phyloP scores from a whole-genome alignment of 441 rosid genomes.

The Adansonia grandidieri region DNA sequence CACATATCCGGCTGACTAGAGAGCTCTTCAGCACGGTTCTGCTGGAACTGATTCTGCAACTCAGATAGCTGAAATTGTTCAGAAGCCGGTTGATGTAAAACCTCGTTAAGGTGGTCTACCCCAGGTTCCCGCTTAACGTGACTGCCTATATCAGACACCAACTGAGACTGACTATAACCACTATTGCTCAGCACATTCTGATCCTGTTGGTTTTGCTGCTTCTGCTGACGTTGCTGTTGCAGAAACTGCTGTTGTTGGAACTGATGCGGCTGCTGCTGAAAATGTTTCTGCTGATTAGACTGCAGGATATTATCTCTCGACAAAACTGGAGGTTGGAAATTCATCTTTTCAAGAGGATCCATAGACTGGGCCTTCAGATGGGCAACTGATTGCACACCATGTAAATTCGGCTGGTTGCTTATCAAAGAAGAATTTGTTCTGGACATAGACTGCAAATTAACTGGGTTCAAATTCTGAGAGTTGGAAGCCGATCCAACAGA shows the following conservation, averaged over 20 bases:
- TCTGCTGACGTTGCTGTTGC: constrained; percentile 65
- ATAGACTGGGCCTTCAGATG: constrained; percentile 49
- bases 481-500: constrained; percentile 67
- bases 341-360: constrained; percentile 60
- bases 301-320: constrained; percentile 54
- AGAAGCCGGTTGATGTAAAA: constrained; percentile 59
- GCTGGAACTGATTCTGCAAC: constrained; percentile 74
- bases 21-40: constrained; percentile 60
- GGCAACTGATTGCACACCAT: constrained; percentile 52
- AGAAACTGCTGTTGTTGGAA: constrained; percentile 72
- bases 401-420: constrained; percentile 56
- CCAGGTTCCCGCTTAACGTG: constrained; percentile 88
- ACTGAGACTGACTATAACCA: constrained; percentile 63
- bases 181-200: constrained; percentile 59
- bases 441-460: constrained; percentile 64
- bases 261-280: constrained; percentile 71
- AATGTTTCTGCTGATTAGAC: constrained; percentile 75
- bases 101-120: constrained; percentile 58
- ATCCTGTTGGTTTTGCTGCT: constrained; percentile 76
- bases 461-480: constrained; percentile 61
- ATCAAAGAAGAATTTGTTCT: constrained; percentile 58
- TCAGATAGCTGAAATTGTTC: constrained; percentile 70
- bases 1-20: constrained; percentile 57
- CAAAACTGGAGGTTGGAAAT: constrained; percentile 52
- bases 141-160: constrained; percentile 54